A percentile compares a stretch with the other conserved stretches of the same genome.
Evolutionary conservation across 176 grass and related monocot species (phyloP).

Genomic region (Lolium perenne): DNA sequence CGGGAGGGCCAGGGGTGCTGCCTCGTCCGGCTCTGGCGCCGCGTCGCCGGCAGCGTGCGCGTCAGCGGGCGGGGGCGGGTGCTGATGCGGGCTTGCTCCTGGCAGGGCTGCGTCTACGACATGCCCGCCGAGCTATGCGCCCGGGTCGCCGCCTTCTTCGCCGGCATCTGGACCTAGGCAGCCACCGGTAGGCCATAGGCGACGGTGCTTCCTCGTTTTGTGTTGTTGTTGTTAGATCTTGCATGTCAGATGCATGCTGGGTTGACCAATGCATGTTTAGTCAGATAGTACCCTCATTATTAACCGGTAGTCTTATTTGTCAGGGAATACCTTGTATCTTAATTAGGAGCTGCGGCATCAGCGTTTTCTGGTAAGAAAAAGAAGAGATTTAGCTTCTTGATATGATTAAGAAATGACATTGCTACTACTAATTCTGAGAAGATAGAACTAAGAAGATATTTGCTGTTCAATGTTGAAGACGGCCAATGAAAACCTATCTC

Average conservation of each 20-base stretch:
- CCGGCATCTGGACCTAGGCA: slow-evolving; percentile 33
- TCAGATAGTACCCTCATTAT: background rate
- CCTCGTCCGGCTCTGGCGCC: slow-evolving; percentile 57
- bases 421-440: background rate
- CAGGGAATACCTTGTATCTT: background rate
- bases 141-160: slow-evolving; percentile 41
- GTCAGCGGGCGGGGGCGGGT: slow-evolving; percentile 22
- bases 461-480: background rate
- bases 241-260: background rate
- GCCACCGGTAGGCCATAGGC: background rate
- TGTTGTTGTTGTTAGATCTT: background rate
- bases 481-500: too few relatives aligned
- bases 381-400: too few relatives aligned
- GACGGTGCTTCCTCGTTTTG: background rate
- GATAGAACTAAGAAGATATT: background rate
- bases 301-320: background rate
- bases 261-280: background rate
- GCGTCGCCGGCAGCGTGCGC: background rate
- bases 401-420: background rate
- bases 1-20: slow-evolving; percentile 40
- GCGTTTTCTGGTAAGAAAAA: background rate
- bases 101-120: slow-evolving; percentile 48
- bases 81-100: slow-evolving; percentile 40
- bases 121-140: slow-evolving; percentile 37
- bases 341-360: background rate